These are phyloP conservation scores for Digitaria exilis DNA, from an alignment of 202 grass and related monocot genomes.

Conservation along the genomic window DNA sequence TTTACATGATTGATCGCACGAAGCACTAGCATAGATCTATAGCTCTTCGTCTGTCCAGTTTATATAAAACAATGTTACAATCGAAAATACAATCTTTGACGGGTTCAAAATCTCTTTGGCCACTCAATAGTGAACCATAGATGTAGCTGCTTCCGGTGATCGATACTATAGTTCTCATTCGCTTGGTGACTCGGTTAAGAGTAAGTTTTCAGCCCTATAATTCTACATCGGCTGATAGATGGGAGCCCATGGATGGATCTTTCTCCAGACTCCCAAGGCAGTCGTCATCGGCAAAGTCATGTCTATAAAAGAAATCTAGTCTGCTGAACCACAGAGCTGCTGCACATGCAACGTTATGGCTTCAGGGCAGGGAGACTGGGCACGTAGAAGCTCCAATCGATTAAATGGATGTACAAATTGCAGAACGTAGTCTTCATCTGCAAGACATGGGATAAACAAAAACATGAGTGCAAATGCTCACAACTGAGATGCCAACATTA, in stretches of 20 bases:
- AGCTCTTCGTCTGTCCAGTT: conserved; percentile 15
- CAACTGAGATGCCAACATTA: background rate
- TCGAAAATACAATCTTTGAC: conserved; percentile 21
- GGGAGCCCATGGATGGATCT: conserved; percentile 4
- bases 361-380: conserved; percentile 76
- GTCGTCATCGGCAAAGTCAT: background rate
- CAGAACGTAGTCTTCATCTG: conserved; percentile 95
- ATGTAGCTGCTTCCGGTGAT: background rate
- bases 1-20: conserved; percentile 17
- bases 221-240: background rate
- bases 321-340: conserved; percentile 44
- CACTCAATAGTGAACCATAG: conserved; percentile 26
- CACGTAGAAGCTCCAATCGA: conserved; percentile 83
- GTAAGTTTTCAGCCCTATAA: conserved; percentile 25
- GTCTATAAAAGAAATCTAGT: conserved; percentile 47
- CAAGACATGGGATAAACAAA: conserved; percentile 21
- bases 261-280: conserved; percentile 10
- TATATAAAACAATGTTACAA: conserved; percentile 29
- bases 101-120: conserved; percentile 52
- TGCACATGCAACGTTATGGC: conserved; percentile 72
- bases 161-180: background rate
- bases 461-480: background rate
- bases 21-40: background rate
- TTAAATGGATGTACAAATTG: conserved; percentile 91
- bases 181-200: background rate